Evolutionary conservation across 2,329 filamentous ascomycete genomes (phyloP).

Genomic region (Fusarium sp.): DNA sequence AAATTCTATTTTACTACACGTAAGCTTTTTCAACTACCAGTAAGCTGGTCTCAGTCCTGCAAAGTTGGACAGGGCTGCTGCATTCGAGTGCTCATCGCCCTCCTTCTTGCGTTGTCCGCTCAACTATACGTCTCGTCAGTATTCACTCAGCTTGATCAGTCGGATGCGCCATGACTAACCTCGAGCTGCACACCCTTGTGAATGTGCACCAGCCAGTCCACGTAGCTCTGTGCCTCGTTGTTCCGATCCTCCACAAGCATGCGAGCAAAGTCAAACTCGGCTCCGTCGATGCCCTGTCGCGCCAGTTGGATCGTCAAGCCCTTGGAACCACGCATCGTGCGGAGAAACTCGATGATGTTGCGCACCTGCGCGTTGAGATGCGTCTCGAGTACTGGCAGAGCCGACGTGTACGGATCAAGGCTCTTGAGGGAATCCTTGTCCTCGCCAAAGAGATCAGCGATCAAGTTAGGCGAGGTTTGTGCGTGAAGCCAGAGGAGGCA

Average conservation of each 20-base stretch:
- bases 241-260: constrained; percentile 94
- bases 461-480: constrained; percentile 90
- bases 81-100: constrained; percentile 58
- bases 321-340: constrained; percentile 84
- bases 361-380: constrained; percentile 95
- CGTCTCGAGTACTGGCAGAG: constrained; percentile 86
- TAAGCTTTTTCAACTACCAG: constrained; percentile 58
- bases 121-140: constrained; percentile 58
- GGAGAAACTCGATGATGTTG: constrained; percentile 91
- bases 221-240: constrained; percentile 97
- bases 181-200: constrained; percentile 95
- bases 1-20: constrained; percentile 20
- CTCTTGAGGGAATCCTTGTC: constrained; percentile 75
- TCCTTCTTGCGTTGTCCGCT: constrained; percentile 80
- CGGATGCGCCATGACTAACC: constrained; percentile 58
- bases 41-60: constrained; percentile 70
- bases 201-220: constrained; percentile 97
- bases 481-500: constrained; percentile 93
- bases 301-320: constrained; percentile 90
- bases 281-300: constrained; percentile 90
- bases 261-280: constrained; percentile 95
- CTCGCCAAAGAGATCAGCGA: constrained; percentile 90
- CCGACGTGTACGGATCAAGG: constrained; percentile 84
- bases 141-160: neutral
- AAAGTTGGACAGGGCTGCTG: constrained; percentile 66